Evolutionary conservation across 2,329 filamentous ascomycete species (phyloP).

Genomic region (Paracoccidioides brasiliensis): DNA sequence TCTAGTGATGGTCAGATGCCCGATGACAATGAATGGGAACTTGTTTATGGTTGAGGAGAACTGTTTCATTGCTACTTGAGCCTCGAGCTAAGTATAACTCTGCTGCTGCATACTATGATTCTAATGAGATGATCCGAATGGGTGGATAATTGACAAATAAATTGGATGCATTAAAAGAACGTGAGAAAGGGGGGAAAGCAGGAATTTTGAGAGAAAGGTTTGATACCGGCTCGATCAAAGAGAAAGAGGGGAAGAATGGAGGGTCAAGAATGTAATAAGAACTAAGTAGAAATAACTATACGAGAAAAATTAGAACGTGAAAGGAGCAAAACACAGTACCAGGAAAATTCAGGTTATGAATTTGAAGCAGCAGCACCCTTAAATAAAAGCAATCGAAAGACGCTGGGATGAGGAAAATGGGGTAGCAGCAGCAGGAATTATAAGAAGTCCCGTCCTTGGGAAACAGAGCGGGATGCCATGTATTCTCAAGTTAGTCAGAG

Average conservation of each 20-base stretch:
- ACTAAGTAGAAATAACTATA: neutral
- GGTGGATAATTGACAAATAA: neutral
- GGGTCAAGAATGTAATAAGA: neutral
- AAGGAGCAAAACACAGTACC: neutral
- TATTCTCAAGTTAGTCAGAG: neutral
- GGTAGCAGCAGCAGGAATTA: neutral
- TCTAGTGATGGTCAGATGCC: no score
- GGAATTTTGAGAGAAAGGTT: neutral
- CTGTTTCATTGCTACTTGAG: no score
- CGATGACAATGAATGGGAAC: no score
- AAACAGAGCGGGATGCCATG: neutral
- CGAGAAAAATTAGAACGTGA: neutral
- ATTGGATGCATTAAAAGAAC: neutral
- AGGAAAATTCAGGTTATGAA: neutral
- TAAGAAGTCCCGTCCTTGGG: neutral
- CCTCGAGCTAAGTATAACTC: neutral
- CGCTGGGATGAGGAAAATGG: neutral
- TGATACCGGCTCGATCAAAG: neutral
- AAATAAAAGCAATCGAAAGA: neutral
- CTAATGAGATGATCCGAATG: neutral
- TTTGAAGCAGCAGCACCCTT: neutral
- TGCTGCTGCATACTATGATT: neutral
- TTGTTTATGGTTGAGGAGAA: no score
- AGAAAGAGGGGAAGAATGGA: neutral
- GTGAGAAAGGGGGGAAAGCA: neutral